Conservation (phyloP, 345 rosid species). For the Corchorus capsularis region DNA sequence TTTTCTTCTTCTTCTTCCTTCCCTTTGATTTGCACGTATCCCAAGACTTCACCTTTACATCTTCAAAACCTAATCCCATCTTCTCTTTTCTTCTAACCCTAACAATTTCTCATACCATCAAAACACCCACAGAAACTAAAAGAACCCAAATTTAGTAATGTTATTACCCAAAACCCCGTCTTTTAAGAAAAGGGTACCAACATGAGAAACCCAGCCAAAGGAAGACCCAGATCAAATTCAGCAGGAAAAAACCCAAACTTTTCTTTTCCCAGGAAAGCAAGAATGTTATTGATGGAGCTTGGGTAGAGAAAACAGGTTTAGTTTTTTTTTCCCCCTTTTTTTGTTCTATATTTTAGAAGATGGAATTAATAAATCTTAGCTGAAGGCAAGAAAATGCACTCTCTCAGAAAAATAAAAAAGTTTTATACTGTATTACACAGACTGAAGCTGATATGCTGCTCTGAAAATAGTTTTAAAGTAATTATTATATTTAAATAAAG, state of each 20-base stretch:
- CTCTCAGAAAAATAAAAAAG: background rate
- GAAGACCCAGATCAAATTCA: conserved; percentile 24
- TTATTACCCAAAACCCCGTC: conserved; percentile 11
- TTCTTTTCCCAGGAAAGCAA: background rate
- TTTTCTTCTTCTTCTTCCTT: conserved; percentile 51
- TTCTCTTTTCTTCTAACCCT: conserved; percentile 30
- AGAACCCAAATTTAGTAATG: conserved; percentile 11
- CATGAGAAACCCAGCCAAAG: conserved; percentile 11
- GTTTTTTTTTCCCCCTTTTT: background rate
- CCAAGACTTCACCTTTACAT: conserved; percentile 48
- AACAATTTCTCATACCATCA: conserved; percentile 35
- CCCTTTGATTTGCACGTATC: conserved; percentile 44
- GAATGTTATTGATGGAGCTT: conserved; percentile 18
- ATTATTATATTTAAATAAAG: background rate
- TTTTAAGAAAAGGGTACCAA: background rate
- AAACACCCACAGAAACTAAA: conserved; percentile 16
- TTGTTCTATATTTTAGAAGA: background rate
- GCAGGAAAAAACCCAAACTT: background rate
- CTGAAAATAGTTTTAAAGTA: conserved; percentile 10
- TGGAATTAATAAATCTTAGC: conserved; percentile 22
- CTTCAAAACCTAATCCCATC: conserved; percentile 44
- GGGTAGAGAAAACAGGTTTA: background rate
- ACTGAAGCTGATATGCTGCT: background rate
- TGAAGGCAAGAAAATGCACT: conserved; percentile 10
- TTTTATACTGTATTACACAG: background rate